Evolutionary conservation across 192 early-diverging fungal genomes (phyloP).

Genomic region (Helicostylum pulchrum): DNA sequence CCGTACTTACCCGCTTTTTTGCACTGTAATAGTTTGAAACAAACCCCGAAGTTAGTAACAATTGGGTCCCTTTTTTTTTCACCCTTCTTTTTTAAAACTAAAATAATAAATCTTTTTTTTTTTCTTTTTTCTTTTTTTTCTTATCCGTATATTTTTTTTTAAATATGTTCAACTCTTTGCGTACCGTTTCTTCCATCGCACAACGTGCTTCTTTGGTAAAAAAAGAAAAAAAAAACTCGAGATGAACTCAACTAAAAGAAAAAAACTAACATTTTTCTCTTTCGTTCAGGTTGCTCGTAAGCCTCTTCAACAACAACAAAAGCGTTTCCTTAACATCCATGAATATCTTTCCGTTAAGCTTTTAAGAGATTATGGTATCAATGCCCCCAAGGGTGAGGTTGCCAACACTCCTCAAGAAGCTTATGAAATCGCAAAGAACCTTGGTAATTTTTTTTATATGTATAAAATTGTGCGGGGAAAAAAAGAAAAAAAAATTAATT

Average conservation of each 20-base stretch:
- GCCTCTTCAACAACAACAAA: conserved; percentile 49
- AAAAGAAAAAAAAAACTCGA: neutral
- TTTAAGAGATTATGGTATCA: conserved; percentile 87
- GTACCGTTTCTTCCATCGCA: conserved; percentile 24
- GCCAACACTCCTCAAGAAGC: conserved; percentile 89
- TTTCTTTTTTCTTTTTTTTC: conserved; percentile 7
- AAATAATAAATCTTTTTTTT: neutral
- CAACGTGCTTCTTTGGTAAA: conserved; percentile 30
- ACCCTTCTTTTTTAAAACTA: neutral
- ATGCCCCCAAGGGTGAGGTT: conserved; percentile 83
- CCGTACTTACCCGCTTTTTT: conserved; percentile 21
- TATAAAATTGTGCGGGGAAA: no score
- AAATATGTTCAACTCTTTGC: conserved; percentile 33
- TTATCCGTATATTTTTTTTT: neutral
- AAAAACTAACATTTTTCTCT: neutral
- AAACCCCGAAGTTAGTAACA: conserved; percentile 6
- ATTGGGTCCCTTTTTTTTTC: neutral
- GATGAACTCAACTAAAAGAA: neutral
- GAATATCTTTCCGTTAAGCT: conserved; percentile 96
- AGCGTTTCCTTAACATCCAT: conserved; percentile 94
- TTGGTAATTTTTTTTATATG: conserved; percentile 53
- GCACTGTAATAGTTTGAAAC: neutral
- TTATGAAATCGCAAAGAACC: conserved; percentile 74
- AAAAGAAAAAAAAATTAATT: no score
- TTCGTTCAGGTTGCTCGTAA: conserved; percentile 23